Evolutionary conservation across 73 alveolate genomes (phyloP), one percentile per base, ranked within the genome.

Genomic region (Tetrahymena borealis): DNA sequence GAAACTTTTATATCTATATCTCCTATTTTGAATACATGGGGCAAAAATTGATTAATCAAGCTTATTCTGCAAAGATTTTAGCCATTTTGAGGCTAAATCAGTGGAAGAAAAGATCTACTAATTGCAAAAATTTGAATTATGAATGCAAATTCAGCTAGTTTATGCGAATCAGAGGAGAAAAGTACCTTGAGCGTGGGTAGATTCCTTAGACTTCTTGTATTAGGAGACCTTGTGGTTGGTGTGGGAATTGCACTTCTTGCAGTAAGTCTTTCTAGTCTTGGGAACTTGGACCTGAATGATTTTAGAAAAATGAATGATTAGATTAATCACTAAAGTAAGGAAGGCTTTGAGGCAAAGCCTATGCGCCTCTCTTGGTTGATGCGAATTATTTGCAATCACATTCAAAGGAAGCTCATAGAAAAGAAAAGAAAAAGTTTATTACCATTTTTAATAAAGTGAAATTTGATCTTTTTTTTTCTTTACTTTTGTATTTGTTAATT

Each of bases 131-230:
- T n/a, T n/a, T n/a, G n/a, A n/a, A n/a, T n/a, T n/a, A n/a, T n/a
- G n/a, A n/a, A n/a, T n/a, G n/a, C n/a, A n/a, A n/a, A n/a, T n/a
- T n/a, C n/a, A n/a, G n/a, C n/a, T n/a, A 15, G 28, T 60, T 60
- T 60, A 24, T 15, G 20, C 0, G 20, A 1, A 60, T 15, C 28
- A 24, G n/a, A 24, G 85, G n/a, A 10, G 20, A 18, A 18, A 7
- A 41, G n/a, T 60, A 60, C 85, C 99, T 95, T 96, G 96, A 78
- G 96, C 97, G 91, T 79, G 93, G 39, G 95, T 91, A 91, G 98
- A 94, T 93, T 96, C 99, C 96, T 97, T 97, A 90, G 98, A 97
- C 94, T 96, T 97, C 97, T 96, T 97, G 97, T 97, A 97, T 40
- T 97, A 95, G 91, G 99, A 92, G 43, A 97, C 99, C 95, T 97